A percentile compares a stretch with the other conserved stretches of the same genome.
phyloP scores from a whole-genome alignment of 2,329 filamentous ascomycete species.

The Penicillium glabrum region DNA sequence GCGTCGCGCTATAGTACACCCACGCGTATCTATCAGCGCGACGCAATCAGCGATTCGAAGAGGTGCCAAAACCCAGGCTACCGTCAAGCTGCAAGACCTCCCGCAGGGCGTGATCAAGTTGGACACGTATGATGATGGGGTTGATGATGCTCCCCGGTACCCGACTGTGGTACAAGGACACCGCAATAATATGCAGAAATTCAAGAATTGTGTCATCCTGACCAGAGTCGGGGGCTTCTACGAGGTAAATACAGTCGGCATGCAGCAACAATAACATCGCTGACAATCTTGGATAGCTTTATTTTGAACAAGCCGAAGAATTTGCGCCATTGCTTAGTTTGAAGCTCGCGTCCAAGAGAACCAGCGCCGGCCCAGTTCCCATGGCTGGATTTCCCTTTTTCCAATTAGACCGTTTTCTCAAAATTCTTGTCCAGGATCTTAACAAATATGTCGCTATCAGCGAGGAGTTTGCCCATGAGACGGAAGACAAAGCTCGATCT shows the following conservation, averaged over 20 bases:
- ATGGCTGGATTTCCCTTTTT: slow-evolving; percentile 97
- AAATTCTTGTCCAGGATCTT: slow-evolving; percentile 86
- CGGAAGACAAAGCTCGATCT: slow-evolving; percentile 67
- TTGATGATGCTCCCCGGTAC: slow-evolving; percentile 61
- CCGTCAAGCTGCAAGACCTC: slow-evolving; percentile 48
- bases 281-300: slow-evolving; percentile 55
- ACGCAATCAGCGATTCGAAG: slow-evolving; percentile 19
- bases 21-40: slow-evolving; percentile 14
- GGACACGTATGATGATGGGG: slow-evolving; percentile 42
- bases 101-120: slow-evolving; percentile 57
- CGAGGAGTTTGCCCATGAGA: slow-evolving; percentile 81
- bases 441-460: slow-evolving; percentile 90
- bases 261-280: neutral
- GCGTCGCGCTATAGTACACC: slow-evolving; percentile 19
- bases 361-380: slow-evolving; percentile 72
- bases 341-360: slow-evolving; percentile 80
- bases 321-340: slow-evolving; percentile 82
- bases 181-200: slow-evolving; percentile 83
- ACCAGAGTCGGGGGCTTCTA: slow-evolving; percentile 96
- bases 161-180: slow-evolving; percentile 89
- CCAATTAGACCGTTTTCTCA: slow-evolving; percentile 89
- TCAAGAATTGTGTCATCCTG: slow-evolving; percentile 84
- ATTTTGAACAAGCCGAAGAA: slow-evolving; percentile 93
- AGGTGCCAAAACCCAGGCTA: slow-evolving; percentile 39
- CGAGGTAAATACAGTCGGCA: slow-evolving; percentile 53